Conservation (phyloP, 768 basidiomycete species). For the Jaapia argillacea region DNA sequence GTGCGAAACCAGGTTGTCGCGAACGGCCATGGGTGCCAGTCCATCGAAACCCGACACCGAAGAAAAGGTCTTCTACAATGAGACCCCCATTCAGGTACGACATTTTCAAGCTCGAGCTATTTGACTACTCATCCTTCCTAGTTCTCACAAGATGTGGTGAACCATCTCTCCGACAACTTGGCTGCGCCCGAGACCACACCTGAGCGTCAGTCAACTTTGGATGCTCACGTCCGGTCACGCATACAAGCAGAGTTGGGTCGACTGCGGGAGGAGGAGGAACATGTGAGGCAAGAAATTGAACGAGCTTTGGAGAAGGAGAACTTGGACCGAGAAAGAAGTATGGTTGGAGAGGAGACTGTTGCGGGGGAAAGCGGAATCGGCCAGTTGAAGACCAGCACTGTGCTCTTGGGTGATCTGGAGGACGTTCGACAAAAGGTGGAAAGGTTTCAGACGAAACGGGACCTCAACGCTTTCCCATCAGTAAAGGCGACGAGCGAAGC, state of each 20-base stretch:
- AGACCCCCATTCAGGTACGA: slow-evolving; percentile 29
- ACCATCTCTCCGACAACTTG: slow-evolving; percentile 60
- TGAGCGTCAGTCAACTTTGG: slow-evolving; percentile 65
- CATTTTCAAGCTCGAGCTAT: background rate
- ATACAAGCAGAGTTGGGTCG: slow-evolving; percentile 61
- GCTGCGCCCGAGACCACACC: slow-evolving; percentile 49
- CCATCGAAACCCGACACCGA: slow-evolving; percentile 52
- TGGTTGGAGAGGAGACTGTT: slow-evolving; percentile 28
- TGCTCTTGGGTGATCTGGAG: slow-evolving; percentile 65
- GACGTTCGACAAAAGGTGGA: slow-evolving; percentile 67
- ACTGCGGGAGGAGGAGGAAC: slow-evolving; percentile 59
- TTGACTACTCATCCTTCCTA: slow-evolving; percentile 18
- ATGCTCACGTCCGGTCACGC: slow-evolving; percentile 59
- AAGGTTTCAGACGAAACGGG: slow-evolving; percentile 48
- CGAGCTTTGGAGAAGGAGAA: slow-evolving; percentile 81
- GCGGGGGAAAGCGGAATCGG: slow-evolving; percentile 24
- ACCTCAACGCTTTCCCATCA: slow-evolving; percentile 42
- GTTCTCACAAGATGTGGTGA: slow-evolving; percentile 81
- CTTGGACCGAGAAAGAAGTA: slow-evolving; percentile 58
- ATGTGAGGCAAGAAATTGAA: slow-evolving; percentile 65
- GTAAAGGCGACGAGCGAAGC: slow-evolving; percentile 49
- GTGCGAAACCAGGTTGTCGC: too few relatives aligned
- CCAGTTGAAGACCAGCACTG: slow-evolving; percentile 45
- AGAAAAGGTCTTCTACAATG: slow-evolving; percentile 40
- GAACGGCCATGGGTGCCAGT: slow-evolving; percentile 57